These are phyloP conservation scores for Penicillium frequentans DNA, from an alignment of 2,329 filamentous ascomycete genomes.

Conservation along the genomic window DNA sequence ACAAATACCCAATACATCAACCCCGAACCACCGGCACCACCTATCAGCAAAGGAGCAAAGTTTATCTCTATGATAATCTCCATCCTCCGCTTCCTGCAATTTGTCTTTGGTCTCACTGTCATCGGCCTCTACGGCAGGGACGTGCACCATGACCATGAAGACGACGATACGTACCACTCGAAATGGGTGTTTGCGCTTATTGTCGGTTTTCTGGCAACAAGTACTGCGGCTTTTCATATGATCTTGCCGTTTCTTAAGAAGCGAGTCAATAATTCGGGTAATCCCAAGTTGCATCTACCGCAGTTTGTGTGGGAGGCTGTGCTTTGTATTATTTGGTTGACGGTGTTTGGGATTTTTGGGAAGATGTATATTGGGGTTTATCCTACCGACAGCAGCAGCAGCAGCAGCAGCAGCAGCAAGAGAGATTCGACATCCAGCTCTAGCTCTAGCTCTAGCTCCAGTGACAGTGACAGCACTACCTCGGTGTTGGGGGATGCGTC, in stretches of 20 bases:
- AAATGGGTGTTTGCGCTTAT: slow-evolving; percentile 81
- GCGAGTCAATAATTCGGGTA: slow-evolving; percentile 22
- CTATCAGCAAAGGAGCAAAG: slow-evolving; percentile 12
- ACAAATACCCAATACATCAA: slow-evolving; percentile 11
- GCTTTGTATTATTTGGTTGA: slow-evolving; percentile 75
- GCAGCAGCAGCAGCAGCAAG: slow-evolving; percentile 37
- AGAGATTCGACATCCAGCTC: slow-evolving; percentile 47
- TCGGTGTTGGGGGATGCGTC: slow-evolving; percentile 2
- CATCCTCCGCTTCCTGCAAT: slow-evolving; percentile 70
- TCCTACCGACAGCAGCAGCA: slow-evolving; percentile 29
- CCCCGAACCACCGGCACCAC: slow-evolving; percentile 2
- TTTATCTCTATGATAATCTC: slow-evolving; percentile 21
- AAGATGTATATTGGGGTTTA: slow-evolving; percentile 74
- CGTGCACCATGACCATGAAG: slow-evolving; percentile 47
- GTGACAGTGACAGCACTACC: neutral
- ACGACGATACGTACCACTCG: slow-evolving; percentile 56
- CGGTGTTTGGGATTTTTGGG: slow-evolving; percentile 81
- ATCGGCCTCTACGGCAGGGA: slow-evolving; percentile 77
- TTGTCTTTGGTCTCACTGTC: slow-evolving; percentile 73
- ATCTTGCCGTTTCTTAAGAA: slow-evolving; percentile 55
- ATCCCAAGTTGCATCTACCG: slow-evolving; percentile 36
- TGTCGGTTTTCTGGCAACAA: slow-evolving; percentile 63
- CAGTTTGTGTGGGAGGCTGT: slow-evolving; percentile 69
- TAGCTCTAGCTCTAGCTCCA: neutral
- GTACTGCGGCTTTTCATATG: slow-evolving; percentile 66